A percentile compares a stretch with the other conserved stretches of the same genome.
Conservation (phyloP, 2,329 filamentous ascomycete species). For the Camptophora hylomeconis region DNA sequence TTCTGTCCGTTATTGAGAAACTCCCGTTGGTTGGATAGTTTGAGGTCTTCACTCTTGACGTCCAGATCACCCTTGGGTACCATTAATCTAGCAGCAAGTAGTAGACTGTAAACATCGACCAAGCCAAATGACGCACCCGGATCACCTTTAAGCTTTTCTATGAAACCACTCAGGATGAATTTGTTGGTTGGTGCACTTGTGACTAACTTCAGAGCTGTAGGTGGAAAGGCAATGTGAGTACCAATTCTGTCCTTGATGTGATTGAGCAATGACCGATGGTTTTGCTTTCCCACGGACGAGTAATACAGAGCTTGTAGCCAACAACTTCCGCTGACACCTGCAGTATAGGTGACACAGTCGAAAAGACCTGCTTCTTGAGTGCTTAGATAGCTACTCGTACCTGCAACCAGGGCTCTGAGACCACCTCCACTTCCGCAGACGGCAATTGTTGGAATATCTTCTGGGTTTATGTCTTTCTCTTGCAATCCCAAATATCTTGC, state of each 20-base stretch:
- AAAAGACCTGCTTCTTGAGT: conserved; percentile 78
- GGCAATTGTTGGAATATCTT: conserved; percentile 86
- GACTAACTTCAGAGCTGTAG: conserved; percentile 64
- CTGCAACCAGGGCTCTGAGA: conserved; percentile 76
- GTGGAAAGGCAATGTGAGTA: conserved; percentile 86
- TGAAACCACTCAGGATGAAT: conserved; percentile 70
- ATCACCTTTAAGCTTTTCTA: conserved; percentile 83
- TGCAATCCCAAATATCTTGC: conserved; percentile 69
- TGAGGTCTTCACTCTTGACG: conserved; percentile 67
- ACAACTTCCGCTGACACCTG: conserved; percentile 89
- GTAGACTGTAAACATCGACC: conserved; percentile 81
- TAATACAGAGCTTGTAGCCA: conserved; percentile 87
- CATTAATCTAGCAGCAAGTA: conserved; percentile 71
- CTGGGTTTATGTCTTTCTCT: conserved; percentile 72
- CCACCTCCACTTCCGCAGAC: conserved; percentile 92
- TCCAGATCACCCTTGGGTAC: conserved; percentile 75
- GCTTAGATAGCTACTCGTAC: conserved; percentile 74
- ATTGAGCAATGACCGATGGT: conserved; percentile 57
- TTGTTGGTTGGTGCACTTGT: conserved; percentile 90
- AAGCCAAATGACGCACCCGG: conserved; percentile 71
- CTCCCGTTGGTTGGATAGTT: conserved; percentile 73
- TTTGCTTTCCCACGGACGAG: conserved; percentile 59
- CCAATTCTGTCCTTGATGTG: conserved; percentile 77
- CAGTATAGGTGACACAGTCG: conserved; percentile 88
- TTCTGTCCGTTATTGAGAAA: conserved; percentile 66